These are phyloP conservation scores for Syzygium jambos DNA, from an alignment of 345 rosid genomes.

Conservation along the genomic window DNA sequence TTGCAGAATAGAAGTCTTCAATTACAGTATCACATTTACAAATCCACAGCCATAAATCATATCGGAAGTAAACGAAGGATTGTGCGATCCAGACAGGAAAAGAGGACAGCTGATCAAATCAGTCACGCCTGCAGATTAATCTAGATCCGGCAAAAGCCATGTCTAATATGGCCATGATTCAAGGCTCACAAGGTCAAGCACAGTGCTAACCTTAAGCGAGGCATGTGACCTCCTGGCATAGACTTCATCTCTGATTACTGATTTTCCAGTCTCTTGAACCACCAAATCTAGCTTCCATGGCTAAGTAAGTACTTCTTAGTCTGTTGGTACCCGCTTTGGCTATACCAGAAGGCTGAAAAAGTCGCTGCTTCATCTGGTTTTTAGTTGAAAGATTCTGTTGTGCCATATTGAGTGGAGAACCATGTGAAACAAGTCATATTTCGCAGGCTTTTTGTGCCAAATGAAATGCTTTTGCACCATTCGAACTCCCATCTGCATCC, in stretches of 20 bases:
- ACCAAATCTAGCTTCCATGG: background rate
- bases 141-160: background rate
- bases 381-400: constrained; percentile 47
- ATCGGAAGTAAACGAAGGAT: background rate
- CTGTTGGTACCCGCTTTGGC: background rate
- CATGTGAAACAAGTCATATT: constrained; percentile 77
- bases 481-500: constrained; percentile 58
- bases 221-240: background rate
- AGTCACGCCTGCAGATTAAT: background rate
- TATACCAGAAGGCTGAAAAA: background rate
- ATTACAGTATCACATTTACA: background rate
- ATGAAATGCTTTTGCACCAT: constrained; percentile 75
- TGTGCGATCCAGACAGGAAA: background rate
- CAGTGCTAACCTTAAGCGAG: background rate
- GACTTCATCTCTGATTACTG: background rate
- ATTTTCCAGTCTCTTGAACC: background rate
- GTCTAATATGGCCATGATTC: background rate
- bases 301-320: background rate
- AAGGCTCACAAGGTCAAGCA: background rate
- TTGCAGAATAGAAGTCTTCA: background rate
- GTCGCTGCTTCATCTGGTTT: constrained; percentile 16
- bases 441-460: constrained; percentile 74
- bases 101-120: background rate
- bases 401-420: constrained; percentile 78
- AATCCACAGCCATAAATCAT: background rate